Evolutionary conservation across 2,329 filamentous ascomycete genomes (phyloP).

Genomic region (Cercospora sp.): DNA sequence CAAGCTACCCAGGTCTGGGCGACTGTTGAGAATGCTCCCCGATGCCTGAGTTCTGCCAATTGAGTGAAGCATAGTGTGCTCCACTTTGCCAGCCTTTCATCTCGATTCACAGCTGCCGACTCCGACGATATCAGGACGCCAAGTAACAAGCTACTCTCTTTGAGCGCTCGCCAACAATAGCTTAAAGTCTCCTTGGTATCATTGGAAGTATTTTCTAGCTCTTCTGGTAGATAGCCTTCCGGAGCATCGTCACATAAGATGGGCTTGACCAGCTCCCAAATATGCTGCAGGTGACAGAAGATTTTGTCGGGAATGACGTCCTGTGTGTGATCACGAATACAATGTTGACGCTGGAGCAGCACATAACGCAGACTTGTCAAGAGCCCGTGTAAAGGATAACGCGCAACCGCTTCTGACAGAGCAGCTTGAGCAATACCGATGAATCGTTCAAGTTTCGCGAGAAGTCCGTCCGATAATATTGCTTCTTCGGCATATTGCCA

Average conservation of each 20-base stretch:
- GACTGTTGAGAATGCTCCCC: conserved; percentile 91
- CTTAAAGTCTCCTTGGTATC: conserved; percentile 88
- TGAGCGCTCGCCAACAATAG: conserved; percentile 92
- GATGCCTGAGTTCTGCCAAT: conserved; percentile 77
- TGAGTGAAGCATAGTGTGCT: conserved; percentile 73
- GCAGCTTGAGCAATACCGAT: conserved; percentile 63
- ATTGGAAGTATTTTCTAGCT: conserved; percentile 69
- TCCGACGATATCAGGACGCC: conserved; percentile 17
- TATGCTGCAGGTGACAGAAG: conserved; percentile 57
- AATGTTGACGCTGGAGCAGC: conserved; percentile 28
- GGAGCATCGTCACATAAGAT: conserved; percentile 92
- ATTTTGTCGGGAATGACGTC: conserved; percentile 9
- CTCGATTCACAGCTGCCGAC: background rate
- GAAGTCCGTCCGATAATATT: conserved; percentile 45
- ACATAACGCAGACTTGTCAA: conserved; percentile 39
- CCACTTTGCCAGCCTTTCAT: conserved; percentile 16
- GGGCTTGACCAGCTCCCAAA: conserved; percentile 74
- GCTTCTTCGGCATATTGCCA: conserved; percentile 21
- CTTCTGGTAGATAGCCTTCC: conserved; percentile 79
- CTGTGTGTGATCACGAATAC: background rate
- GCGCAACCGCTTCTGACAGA: conserved; percentile 60
- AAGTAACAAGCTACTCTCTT: conserved; percentile 75
- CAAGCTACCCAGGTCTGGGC: conserved; percentile 82
- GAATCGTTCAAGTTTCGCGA: conserved; percentile 64
- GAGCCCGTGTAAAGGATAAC: conserved; percentile 48